phyloP scores from a whole-genome alignment of 73 alveolate genomes.

The Tetrahymena borealis region DNA sequence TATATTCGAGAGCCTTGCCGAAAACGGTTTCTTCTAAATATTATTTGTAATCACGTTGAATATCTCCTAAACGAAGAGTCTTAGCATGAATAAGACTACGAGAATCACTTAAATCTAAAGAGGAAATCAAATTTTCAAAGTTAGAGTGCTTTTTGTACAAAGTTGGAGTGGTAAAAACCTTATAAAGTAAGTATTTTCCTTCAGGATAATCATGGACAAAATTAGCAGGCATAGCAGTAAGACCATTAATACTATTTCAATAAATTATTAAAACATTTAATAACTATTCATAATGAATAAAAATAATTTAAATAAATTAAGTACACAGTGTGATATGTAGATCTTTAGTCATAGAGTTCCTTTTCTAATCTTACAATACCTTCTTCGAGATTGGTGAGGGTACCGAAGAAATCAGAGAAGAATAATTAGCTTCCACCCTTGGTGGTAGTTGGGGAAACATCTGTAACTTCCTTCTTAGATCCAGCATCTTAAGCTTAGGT shows the following conservation, averaged over 20 bases:
- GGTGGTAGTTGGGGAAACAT: neutral
- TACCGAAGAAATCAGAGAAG: neutral
- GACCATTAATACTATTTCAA: neutral
- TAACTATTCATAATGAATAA: neutral
- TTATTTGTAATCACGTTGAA: neutral
- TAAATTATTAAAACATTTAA: neutral
- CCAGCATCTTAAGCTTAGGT: neutral
- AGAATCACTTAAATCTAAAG: neutral
- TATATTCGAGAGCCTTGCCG: neutral
- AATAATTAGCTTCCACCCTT: neutral
- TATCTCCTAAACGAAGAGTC: neutral
- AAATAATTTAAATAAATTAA: neutral
- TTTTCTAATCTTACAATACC: neutral
- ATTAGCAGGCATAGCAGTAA: neutral
- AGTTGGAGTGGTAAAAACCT: neutral
- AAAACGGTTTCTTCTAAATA: neutral
- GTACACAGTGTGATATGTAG: neutral
- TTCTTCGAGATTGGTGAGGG: neutral
- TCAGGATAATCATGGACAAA: neutral
- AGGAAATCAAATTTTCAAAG: neutral
- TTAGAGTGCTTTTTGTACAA: neutral
- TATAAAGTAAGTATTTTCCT: neutral
- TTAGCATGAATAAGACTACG: neutral
- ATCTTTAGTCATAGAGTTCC: neutral
- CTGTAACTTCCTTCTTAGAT: neutral